Evolutionary conservation across 192 early-diverging fungal genomes (phyloP).

Genomic region (Glomus cerebriforme): DNA sequence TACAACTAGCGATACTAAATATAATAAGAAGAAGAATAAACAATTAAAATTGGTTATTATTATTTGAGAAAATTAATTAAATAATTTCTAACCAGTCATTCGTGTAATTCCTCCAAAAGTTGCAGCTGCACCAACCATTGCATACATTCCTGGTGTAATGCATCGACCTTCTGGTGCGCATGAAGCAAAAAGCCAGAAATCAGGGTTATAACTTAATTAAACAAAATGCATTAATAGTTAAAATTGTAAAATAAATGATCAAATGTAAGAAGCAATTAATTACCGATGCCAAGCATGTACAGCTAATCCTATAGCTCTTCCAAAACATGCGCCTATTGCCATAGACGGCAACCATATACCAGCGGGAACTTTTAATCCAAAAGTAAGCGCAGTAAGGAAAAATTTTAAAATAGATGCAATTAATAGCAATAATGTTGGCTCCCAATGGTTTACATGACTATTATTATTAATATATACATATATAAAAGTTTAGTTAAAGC

Average conservation of each 20-base stretch:
- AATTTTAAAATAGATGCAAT: slow-evolving; percentile 65
- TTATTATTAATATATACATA: not conserved
- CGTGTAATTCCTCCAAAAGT: slow-evolving; percentile 84
- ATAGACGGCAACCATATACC: slow-evolving; percentile 88
- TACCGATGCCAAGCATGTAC: slow-evolving; percentile 71
- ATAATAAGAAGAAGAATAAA: slow-evolving; percentile 7
- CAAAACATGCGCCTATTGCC: slow-evolving; percentile 90
- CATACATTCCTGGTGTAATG: slow-evolving; percentile 84
- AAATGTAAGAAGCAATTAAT: not conserved
- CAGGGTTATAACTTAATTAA: slow-evolving; percentile 53
- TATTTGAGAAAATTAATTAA: slow-evolving; percentile 35
- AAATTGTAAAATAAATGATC: not conserved
- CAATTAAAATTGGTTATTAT: not conserved
- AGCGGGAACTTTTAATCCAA: slow-evolving; percentile 75
- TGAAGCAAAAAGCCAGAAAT: slow-evolving; percentile 64
- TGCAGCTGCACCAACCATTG: slow-evolving; percentile 82
- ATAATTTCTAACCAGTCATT: slow-evolving; percentile 63
- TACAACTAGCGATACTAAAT: slow-evolving; percentile 80
- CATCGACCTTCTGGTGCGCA: slow-evolving; percentile 78
- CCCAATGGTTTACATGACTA: slow-evolving; percentile 45
- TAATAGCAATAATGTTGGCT: slow-evolving; percentile 54
- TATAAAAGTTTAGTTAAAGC: slow-evolving; percentile 4
- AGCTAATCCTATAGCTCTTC: slow-evolving; percentile 84
- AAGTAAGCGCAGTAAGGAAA: slow-evolving; percentile 66
- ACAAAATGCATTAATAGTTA: slow-evolving; percentile 12